Base-by-base conservation (phyloP, 73 alveolate species). In the Paramecium tetraurelia region DNA sequence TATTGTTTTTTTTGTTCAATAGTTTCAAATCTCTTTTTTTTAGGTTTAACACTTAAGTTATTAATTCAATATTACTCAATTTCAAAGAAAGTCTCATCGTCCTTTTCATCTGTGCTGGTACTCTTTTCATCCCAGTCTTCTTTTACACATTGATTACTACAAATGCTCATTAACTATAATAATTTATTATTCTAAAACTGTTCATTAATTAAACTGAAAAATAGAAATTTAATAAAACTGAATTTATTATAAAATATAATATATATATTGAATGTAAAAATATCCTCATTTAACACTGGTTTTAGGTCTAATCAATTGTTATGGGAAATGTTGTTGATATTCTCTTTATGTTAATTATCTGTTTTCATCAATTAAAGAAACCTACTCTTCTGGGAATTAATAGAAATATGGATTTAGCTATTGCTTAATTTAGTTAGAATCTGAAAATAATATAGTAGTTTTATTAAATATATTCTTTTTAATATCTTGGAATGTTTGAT, bases 31-130 rank as follows among this genome's bases (percentile, higher is more conserved):
- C 18, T 24, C 38, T 89, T 38, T 70, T 90, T 89, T 53, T 89
- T 89, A 1, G 94, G 94, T 40, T 89, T 20, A 77, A 89, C 94
- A 72, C 94, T 89, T 18, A 72, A 33, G 21, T 31, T 63, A 63
- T 31, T 27, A 10, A 27, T 63, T 2, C 27, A 27, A 12, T 21
- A 3, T 63, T 63, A 63, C 84, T 63, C 84, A 12, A 63, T 63
- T 24, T 63, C 50, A 63, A 63, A 63, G 29, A 11, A 22, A 53
- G 14, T 53, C 14, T 53, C 69, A 27, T 63, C 84, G 1, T 63
- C 84, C 4, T 63, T 27, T 63, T 63, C 84, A 14, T 63, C 84
- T 12, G 84, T 63, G 10, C 84, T 63, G 2, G 84, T 63, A 27
- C 84, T 63, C 29, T 31, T 11, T 63, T 12, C 41, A 27, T 63